Evolutionary conservation across 2,329 filamentous ascomycete genomes (phyloP).

Genomic region (Sarocladium oryzae): DNA sequence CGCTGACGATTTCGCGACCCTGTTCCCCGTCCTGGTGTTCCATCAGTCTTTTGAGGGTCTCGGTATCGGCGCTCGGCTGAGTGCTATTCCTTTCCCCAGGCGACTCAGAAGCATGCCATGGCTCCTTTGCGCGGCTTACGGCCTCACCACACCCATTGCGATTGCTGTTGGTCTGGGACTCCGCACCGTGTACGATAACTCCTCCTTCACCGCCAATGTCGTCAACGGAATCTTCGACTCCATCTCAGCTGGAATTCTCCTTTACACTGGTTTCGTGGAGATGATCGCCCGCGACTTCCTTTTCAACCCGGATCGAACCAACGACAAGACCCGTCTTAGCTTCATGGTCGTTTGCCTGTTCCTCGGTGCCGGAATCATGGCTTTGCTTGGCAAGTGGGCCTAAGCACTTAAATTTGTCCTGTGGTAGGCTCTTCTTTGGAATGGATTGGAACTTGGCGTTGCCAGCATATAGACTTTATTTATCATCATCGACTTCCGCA

Average conservation of each 20-base stretch:
- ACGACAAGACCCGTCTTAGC: constrained; percentile 34
- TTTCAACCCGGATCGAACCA: constrained; percentile 74
- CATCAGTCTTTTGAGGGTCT: constrained; percentile 59
- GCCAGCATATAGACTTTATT: too few species aligned
- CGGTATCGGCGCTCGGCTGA: constrained; percentile 54
- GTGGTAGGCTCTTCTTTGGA: too few species aligned
- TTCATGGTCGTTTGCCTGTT: constrained; percentile 56
- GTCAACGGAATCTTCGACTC: constrained; percentile 79
- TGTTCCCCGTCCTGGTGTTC: constrained; percentile 56
- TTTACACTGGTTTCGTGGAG: constrained; percentile 85
- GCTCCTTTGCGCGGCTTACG: constrained; percentile 40
- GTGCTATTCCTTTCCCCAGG: constrained; percentile 44
- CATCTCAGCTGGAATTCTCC: constrained; percentile 75
- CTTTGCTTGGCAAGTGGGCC: constrained; percentile 73
- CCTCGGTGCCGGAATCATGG: constrained; percentile 68
- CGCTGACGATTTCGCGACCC: constrained; percentile 45
- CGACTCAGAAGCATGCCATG: constrained; percentile 39
- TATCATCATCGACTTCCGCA: too few species aligned
- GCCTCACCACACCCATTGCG: constrained; percentile 44
- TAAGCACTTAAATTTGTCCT: too few species aligned
- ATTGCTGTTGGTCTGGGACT: constrained; percentile 44
- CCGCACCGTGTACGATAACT: constrained; percentile 23
- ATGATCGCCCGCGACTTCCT: constrained; percentile 89
- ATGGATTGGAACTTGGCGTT: too few species aligned
- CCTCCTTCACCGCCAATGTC: constrained; percentile 40